Evolutionary conservation across 73 alveolate genomes (phyloP).

Genomic region (Paramecium caudatum): DNA sequence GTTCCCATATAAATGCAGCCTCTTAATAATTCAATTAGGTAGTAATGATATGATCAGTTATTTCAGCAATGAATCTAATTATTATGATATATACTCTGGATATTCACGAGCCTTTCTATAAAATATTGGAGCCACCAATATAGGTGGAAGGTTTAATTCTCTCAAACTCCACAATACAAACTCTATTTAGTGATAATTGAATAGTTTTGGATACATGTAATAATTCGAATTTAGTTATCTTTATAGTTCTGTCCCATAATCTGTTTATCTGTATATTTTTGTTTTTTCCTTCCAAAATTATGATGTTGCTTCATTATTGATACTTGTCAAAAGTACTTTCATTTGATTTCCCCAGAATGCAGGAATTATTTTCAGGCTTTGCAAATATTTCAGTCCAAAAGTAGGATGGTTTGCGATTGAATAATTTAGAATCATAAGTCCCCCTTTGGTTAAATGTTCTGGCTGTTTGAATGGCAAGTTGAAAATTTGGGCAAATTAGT

Average conservation of each 20-base stretch:
- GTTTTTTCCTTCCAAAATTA: background rate
- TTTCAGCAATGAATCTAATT: background rate
- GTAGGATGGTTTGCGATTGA: no score
- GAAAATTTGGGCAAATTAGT: no score
- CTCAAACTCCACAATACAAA: background rate
- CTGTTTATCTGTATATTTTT: background rate
- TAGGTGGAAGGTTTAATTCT: background rate
- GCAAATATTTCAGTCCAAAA: no score
- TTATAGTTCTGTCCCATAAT: background rate
- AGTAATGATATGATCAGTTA: background rate
- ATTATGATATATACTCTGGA: background rate
- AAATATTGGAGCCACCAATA: background rate
- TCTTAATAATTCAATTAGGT: background rate
- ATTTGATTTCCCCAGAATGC: background rate
- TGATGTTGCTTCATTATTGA: background rate
- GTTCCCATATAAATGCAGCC: background rate
- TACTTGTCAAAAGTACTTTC: background rate
- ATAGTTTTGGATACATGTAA: background rate
- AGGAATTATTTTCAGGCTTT: no score
- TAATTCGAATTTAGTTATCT: background rate
- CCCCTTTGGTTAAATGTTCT: no score
- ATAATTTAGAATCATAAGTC: no score
- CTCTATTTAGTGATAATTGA: background rate
- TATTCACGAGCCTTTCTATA: background rate
- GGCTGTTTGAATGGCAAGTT: no score